Percentiles rank a stretch among this genome's conserved stretches.
Evolutionary conservation across 192 early-diverging fungal species (phyloP).

Genomic region (Globomyces pollinis-pini): DNA sequence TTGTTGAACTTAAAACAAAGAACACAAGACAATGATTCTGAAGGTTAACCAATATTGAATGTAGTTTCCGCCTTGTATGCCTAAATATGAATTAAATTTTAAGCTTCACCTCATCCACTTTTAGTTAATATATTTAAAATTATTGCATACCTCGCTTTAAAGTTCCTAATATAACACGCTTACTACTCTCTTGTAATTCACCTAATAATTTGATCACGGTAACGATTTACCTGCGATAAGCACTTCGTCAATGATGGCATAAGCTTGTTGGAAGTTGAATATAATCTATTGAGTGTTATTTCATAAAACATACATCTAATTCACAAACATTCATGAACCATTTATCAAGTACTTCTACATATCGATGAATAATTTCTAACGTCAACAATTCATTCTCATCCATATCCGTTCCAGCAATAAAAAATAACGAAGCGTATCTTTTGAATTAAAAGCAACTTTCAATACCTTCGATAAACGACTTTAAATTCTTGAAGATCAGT

Average conservation of each 20-base stretch:
- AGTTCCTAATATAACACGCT: slow-evolving; percentile 51
- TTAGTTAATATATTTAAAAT: no score
- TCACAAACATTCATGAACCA: slow-evolving; percentile 97
- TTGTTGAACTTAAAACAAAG: no score
- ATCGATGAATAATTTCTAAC: slow-evolving; percentile 95
- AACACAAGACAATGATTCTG: no score
- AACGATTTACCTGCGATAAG: slow-evolving; percentile 67
- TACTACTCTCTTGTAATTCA: slow-evolving; percentile 92
- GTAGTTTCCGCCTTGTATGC: no score
- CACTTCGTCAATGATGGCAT: slow-evolving; percentile 67
- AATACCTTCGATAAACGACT: slow-evolving; percentile 84
- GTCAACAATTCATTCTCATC: slow-evolving; percentile 92
- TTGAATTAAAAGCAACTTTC: slow-evolving; percentile 86
- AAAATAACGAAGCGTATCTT: slow-evolving; percentile 92
- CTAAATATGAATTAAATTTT: no score
- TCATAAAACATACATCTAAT: slow-evolving; percentile 92
- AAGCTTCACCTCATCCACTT: no score
- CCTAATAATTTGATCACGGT: slow-evolving; percentile 16
- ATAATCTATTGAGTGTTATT: no score
- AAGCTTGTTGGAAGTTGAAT: slow-evolving; percentile 88
- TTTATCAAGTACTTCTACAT: slow-evolving; percentile 94
- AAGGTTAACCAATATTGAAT: no score
- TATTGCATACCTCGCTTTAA: slow-evolving; percentile 46
- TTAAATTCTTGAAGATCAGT: no score
- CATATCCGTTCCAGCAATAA: slow-evolving; percentile 87